phyloP scores from a whole-genome alignment of 768 basidiomycete species.

The Sutorius australiensis region DNA sequence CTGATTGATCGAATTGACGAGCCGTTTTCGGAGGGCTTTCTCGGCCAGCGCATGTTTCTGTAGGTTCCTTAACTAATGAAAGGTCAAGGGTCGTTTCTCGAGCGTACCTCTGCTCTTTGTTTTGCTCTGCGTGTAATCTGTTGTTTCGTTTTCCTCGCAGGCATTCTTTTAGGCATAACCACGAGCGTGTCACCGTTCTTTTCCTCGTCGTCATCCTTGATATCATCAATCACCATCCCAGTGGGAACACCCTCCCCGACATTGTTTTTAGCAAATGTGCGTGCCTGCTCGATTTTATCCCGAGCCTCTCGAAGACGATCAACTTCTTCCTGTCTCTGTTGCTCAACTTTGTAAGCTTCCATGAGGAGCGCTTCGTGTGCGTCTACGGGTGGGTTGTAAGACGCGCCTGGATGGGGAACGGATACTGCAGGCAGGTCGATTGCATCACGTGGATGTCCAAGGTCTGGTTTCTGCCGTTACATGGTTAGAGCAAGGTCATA shows the following conservation, averaged over 20 bases:
- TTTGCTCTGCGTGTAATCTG: slow-evolving; percentile 68
- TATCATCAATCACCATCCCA: slow-evolving; percentile 65
- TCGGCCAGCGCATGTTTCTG: slow-evolving; percentile 67
- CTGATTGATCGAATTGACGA: slow-evolving; percentile 55
- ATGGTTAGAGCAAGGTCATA: neutral
- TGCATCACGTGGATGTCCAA: slow-evolving; percentile 41
- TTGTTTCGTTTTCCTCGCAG: slow-evolving; percentile 53
- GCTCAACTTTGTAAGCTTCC: slow-evolving; percentile 64
- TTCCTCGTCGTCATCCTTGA: slow-evolving; percentile 40
- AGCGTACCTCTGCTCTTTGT: slow-evolving; percentile 58
- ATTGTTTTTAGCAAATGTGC: slow-evolving; percentile 29
- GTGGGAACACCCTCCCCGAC: slow-evolving; percentile 38
- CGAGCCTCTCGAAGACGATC: slow-evolving; percentile 53
- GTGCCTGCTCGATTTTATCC: slow-evolving; percentile 51
- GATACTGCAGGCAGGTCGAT: slow-evolving; percentile 65
- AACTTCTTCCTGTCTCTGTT: slow-evolving; percentile 49
- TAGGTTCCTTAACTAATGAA: neutral
- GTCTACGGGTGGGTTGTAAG: slow-evolving; percentile 81
- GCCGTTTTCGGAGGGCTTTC: slow-evolving; percentile 54
- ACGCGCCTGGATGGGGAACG: slow-evolving; percentile 77
- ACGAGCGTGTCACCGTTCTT: slow-evolving; percentile 30
- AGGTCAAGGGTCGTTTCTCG: neutral
- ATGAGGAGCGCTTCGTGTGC: slow-evolving; percentile 70
- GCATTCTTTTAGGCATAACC: slow-evolving; percentile 37
- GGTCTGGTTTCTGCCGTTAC: slow-evolving; percentile 44